Percentiles rank a stretch among this genome's conserved stretches.
phyloP scores from a whole-genome alignment of 2,329 filamentous ascomycete genomes.

The Fusarium equiseti region DNA sequence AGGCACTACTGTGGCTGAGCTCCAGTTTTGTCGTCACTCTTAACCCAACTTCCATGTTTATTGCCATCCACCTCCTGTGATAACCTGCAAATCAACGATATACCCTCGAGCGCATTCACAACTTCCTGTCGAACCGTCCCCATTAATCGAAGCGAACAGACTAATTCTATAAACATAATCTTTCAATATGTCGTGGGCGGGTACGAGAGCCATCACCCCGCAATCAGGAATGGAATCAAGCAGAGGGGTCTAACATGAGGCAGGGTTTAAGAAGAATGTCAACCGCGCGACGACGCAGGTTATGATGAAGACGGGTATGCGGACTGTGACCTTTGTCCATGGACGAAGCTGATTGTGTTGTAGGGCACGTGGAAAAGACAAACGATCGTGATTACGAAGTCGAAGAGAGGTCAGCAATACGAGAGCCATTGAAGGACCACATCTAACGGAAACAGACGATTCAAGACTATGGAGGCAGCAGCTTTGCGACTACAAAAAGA shows the following conservation, averaged over 20 bases:
- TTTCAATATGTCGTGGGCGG: constrained; percentile 76
- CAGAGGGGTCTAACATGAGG: constrained; percentile 49
- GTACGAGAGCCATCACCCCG: constrained; percentile 57
- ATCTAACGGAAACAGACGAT: constrained; percentile 72
- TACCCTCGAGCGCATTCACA: constrained; percentile 33
- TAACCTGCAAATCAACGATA: constrained; percentile 33
- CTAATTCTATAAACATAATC: constrained; percentile 23
- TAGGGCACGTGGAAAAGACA: constrained; percentile 96
- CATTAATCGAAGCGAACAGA: constrained; percentile 17
- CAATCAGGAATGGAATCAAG: constrained; percentile 25
- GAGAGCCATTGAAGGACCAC: constrained; percentile 1
- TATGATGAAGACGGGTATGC: constrained; percentile 97
- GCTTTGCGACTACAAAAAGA: constrained; percentile 94
- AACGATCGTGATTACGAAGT: constrained; percentile 99
- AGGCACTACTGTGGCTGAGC: constrained; percentile 50
- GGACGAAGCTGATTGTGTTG: constrained; percentile 22
- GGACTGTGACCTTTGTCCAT: neutral
- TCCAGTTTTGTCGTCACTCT: constrained; percentile 50
- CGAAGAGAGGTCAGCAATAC: constrained; percentile 78
- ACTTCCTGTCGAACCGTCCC: constrained; percentile 17
- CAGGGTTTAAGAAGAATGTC: constrained; percentile 85
- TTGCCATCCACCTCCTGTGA: constrained; percentile 40
- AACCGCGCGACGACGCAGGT: constrained; percentile 99
- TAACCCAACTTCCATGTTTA: constrained; percentile 40
- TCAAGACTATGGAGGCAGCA: constrained; percentile 96